Base-by-base conservation (phyloP, 768 basidiomycete species). In the Cyclocybe aegerita region DNA sequence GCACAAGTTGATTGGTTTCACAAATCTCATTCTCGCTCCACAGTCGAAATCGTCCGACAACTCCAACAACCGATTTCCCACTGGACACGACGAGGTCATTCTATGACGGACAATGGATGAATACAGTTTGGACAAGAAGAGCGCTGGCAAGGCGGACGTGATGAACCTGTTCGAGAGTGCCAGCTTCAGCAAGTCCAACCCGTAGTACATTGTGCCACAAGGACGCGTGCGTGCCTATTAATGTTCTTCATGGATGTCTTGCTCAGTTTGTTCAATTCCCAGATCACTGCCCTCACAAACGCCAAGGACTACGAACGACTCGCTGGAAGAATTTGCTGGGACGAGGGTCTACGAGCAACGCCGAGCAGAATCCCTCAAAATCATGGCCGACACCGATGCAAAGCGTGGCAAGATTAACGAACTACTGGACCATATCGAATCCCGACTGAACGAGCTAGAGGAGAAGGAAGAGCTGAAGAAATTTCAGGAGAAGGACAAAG, bases 201-300 rank as follows among this genome's bases (percentile, higher is more conserved):
- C 97, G 0, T 99, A 98, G 66, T 99, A 98, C 62, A 99, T 99
- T 57, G 96, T 98, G 0, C 97, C 97, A 2, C 97, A 99, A 75
- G 97, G 97, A 46, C 76, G 96, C 44, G 95, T 97, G 60, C 69
- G 86, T 79, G 11, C 8, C 7, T 7, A 7, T 45, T 9, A 36
- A 4, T 38, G 34, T 2, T n/a, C 14, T 30, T n/a, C 2, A 15
- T 11, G 12, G 2, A 9, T 1, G 31, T 45, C 11, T 29, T 39
- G 46, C 45, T 45, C 12, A 40, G 33, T 29, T 56, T 63, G 46
- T 64, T 23, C 11, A 41, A 10, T 23, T 7, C 7, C 10, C 55
- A 97, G 91, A 98, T 99, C 54, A 98, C 96, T 0, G 86, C 91
- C 15, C 75, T 99, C 9, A 99, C 96, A 7, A 99, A 98, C 56